Percentiles rank a stretch among this genome's conserved stretches.
Conservation (phyloP, 2,329 filamentous ascomycete species). For the Xylaria sp. region DNA sequence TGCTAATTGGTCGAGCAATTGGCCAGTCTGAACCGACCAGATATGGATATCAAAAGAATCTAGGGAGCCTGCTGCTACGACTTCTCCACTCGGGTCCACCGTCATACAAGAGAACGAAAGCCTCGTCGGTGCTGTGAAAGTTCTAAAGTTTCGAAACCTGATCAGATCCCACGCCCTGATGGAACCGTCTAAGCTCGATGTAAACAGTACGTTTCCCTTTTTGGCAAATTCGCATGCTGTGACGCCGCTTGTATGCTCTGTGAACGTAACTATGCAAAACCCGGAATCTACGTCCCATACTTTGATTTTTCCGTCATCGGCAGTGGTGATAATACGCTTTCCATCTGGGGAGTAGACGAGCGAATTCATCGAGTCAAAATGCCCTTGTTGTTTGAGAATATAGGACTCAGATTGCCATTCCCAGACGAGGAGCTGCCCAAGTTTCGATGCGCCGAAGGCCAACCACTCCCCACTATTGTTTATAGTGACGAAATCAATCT, state of each 20-base stretch:
- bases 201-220: conserved; percentile 95
- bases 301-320: conserved; percentile 98
- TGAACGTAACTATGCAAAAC: conserved; percentile 98
- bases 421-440: conserved; percentile 97
- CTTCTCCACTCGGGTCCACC: conserved; percentile 96
- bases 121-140: conserved; percentile 92
- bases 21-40: conserved; percentile 98
- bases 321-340: conserved; percentile 89
- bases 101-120: conserved; percentile 94
- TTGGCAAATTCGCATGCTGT: conserved; percentile 96
- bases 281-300: conserved; percentile 97
- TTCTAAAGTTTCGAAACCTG: conserved; percentile 95
- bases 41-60: conserved; percentile 98
- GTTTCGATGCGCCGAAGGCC: conserved; percentile 93
- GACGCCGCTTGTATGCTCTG: conserved; percentile 93
- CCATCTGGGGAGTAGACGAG: conserved; percentile 94
- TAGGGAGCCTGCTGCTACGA: conserved; percentile 92
- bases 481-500: conserved; percentile 93
- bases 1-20: conserved; percentile 87
- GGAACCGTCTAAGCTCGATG: conserved; percentile 92
- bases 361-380: conserved; percentile 95
- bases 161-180: conserved; percentile 96
- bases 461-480: conserved; percentile 97
- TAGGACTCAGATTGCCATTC: conserved; percentile 99
- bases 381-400: conserved; percentile 96